phyloP scores from a whole-genome alignment of 441 rosid species.

The Croton laevigatus region DNA sequence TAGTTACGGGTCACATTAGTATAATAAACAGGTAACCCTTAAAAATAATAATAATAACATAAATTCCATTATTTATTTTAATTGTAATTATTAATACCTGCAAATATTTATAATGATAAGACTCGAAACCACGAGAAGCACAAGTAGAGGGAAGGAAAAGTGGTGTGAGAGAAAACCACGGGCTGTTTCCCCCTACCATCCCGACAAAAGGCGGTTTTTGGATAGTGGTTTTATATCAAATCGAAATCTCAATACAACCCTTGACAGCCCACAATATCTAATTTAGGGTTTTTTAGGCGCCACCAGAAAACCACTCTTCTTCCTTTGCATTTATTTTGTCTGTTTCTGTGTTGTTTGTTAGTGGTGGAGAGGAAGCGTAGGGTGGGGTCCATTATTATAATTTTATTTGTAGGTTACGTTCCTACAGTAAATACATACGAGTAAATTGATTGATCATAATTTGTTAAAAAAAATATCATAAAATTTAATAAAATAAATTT shows the following conservation, averaged over 20 bases:
- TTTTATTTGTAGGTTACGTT: not conserved
- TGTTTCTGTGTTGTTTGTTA: slow-evolving; percentile 24
- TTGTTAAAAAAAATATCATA: too few species aligned
- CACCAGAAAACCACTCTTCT: slow-evolving; percentile 16
- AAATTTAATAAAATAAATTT: too few species aligned
- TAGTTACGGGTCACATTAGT: too few species aligned
- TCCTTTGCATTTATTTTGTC: slow-evolving; percentile 22
- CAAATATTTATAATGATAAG: slow-evolving; percentile 24
- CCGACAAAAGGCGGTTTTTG: slow-evolving; percentile 50
- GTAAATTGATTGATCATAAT: too few species aligned
- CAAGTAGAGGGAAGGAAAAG: slow-evolving; percentile 18
- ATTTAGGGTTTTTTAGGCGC: slow-evolving; percentile 19
- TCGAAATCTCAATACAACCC: slow-evolving; percentile 11
- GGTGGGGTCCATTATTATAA: slow-evolving; percentile 15
- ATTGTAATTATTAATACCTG: too few species aligned
- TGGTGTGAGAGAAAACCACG: slow-evolving; percentile 42
- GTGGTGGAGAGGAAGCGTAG: slow-evolving; percentile 10
- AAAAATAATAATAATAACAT: not conserved
- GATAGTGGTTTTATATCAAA: slow-evolving; percentile 12
- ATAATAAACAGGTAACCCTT: too few species aligned
- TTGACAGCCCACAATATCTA: slow-evolving; percentile 37
- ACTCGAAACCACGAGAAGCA: slow-evolving; percentile 28
- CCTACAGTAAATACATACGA: slow-evolving; percentile 7
- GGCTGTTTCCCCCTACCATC: slow-evolving; percentile 51
- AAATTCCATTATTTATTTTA: not conserved